Base-by-base conservation (phyloP, 164 flowering plant species). In the Platanus orientalis region DNA sequence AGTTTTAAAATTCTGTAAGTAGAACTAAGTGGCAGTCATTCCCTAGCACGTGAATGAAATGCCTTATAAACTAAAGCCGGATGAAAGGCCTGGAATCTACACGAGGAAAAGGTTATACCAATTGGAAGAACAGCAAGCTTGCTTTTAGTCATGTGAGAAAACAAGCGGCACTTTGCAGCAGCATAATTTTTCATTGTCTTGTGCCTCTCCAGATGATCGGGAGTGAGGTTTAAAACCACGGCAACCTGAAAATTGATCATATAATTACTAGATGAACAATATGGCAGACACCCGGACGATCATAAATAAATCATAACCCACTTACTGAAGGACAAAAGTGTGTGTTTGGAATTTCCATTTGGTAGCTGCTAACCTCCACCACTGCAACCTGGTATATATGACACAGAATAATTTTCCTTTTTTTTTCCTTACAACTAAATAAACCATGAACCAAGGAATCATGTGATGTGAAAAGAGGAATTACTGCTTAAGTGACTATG, bases 341-440 rank as follows among this genome's bases (percentile, higher is more conserved):
- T 23, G 65, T 73, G 58, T 56, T 60, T 23, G 72, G 79, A 60
- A 80, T 73, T 49, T 80, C 80, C 80, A 80, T 57, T 67, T 77
- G 79, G 56, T 75, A 80, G 71, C 83, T 77, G 80, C 83, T 80
- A 63, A 80, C 77, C 71, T 80, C 83, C 72, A 80, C 83, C 40
- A 77, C 83, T 52, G 77, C 80, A 70, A 80, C 79, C 83, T 80
- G 58, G 2, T 54, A 64, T 4, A 51, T 47, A 36, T 23, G 19
- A n/a, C 42, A 14, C 9, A 7, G 42, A 36, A 36, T 10, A 36
- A 36, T 7, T 36, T 3, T 36, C 42, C 42, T 36, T n/a, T n/a
- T n/a, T n/a, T n/a, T n/a, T n/a, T n/a, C n/a, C n/a, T n/a, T n/a
- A n/a, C n/a, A 36, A 36, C 12, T 36, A 36, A 0, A 36, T 36